Evolutionary conservation across 1,139 yeast species (phyloP), one percentile per base, ranked within the genome.

Genomic region (Yamadazyma sp.): DNA sequence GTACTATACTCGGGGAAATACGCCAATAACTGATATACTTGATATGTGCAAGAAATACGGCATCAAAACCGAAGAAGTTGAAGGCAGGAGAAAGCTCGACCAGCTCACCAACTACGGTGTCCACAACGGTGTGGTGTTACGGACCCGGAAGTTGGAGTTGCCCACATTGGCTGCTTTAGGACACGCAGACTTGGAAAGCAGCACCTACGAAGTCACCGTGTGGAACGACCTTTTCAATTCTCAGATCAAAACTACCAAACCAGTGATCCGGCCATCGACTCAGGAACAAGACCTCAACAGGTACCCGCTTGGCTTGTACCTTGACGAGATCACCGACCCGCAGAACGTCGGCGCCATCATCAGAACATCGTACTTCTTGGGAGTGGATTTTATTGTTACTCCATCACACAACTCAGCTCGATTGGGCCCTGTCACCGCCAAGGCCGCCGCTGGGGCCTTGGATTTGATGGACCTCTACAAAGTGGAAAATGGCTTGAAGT

Each of bases 331-430:
- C 38, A 81, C 89, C 4, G 97, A 91, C 56, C 95, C 97, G 0
- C 95, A 87, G 57, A 91, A 91, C 56, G 70, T 87, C 51, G 98
- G 98, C 2, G 95, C 95, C 25, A 81, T 91, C 35, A 62, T 88
- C 24, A 69, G 98, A 54, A 77, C 91, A 1, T 94, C 95, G 0
- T 86, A 81, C 60, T 89, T 75, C 59, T 69, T 89, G 31, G 97
- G 97, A 2, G 95, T 77, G 1, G 96, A 89, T 59, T 86, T 87
- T 51, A 66, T 89, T 11, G 78, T 86, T 2, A 64, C 85, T 36
- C 85, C 95, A 2, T 79, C 77, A 32, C 77, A 75, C 45, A 83
- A 87, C 54, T 78, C 87, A 49, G 88, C 96, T 1, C 75, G 82
- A 18, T 59, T 89, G 45, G 79, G 88, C 0, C 88, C 96, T 0